These are phyloP conservation scores for Daldinia vernicosa DNA, from an alignment of 495 filamentous ascomycete genomes.

Conservation along the genomic window DNA sequence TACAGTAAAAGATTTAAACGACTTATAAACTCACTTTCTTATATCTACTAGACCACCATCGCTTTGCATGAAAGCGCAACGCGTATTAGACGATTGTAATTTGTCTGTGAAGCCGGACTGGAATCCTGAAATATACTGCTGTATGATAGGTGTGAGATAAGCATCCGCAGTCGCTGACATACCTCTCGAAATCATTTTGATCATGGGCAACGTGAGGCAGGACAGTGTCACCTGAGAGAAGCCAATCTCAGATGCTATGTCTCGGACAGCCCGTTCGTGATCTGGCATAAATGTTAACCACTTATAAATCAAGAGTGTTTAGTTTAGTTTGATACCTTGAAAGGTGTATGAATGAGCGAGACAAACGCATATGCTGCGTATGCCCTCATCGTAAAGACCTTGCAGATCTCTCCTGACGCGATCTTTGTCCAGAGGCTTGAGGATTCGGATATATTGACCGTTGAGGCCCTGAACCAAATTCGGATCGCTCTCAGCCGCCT, in stretches of 20 bases:
- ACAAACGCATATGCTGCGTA: slow-evolving; percentile 55
- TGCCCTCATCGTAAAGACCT: slow-evolving; percentile 34
- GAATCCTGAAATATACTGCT: slow-evolving; percentile 83
- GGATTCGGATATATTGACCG: slow-evolving; percentile 11
- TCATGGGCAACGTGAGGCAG: slow-evolving; percentile 80
- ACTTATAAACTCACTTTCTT: slow-evolving; percentile 66
- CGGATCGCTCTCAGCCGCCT: slow-evolving; percentile 16
- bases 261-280: slow-evolving; percentile 66
- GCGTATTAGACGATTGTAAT: slow-evolving; percentile 56
- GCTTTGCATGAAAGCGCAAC: slow-evolving; percentile 57
- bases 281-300: slow-evolving; percentile 58
- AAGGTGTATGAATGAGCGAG: slow-evolving; percentile 68
- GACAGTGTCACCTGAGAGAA: slow-evolving; percentile 69
- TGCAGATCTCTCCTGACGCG: slow-evolving; percentile 17
- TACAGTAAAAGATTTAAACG: slow-evolving; percentile 45
- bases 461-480: slow-evolving; percentile 13
- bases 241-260: slow-evolving; percentile 67
- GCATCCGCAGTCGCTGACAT: slow-evolving; percentile 85
- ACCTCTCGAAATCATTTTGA: slow-evolving; percentile 75
- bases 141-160: slow-evolving; percentile 84
- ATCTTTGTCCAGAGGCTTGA: slow-evolving; percentile 37
- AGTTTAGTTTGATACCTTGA: slow-evolving; percentile 1
- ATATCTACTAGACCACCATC: slow-evolving; percentile 59
- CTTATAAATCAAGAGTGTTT: not conserved
- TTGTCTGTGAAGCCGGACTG: not conserved